These are phyloP conservation scores for Peronospora tabacina DNA, from an alignment of 352 stramenopile species.

Conservation along the genomic window DNA sequence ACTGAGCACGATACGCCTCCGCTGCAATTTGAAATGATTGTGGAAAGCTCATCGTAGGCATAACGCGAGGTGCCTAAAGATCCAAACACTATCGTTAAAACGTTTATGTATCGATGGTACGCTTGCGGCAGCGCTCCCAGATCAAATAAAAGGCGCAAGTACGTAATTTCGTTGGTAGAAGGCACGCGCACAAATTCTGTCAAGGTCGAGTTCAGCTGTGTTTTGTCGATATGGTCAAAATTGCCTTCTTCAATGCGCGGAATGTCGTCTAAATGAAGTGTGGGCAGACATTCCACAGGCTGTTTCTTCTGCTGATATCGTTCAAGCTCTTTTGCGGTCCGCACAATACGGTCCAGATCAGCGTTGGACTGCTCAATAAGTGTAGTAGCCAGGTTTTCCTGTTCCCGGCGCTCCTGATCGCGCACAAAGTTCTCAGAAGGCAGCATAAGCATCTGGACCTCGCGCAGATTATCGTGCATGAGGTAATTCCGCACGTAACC, in stretches of 20 bases:
- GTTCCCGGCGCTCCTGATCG: constrained; percentile 44
- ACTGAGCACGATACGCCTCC: constrained; percentile 60
- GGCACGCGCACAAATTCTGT: constrained; percentile 58
- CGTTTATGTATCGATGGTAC: constrained; percentile 57
- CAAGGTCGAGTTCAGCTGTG: constrained; percentile 26
- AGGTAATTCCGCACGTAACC: constrained; percentile 48
- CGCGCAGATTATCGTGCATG: constrained; percentile 39
- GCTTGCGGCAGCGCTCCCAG: constrained; percentile 39
- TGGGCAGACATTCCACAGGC: constrained; percentile 66
- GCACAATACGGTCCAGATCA: constrained; percentile 51
- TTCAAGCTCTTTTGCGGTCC: constrained; percentile 39
- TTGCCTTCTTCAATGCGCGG: constrained; percentile 40
- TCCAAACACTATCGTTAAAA: constrained; percentile 67
- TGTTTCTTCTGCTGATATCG: constrained; percentile 58
- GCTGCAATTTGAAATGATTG: constrained; percentile 68
- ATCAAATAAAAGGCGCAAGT: constrained; percentile 70
- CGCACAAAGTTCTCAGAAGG: constrained; percentile 53
- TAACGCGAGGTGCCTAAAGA: constrained; percentile 64
- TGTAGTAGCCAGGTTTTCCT: constrained; percentile 36
- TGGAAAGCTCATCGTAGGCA: constrained; percentile 59
- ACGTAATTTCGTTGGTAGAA: constrained; percentile 80
- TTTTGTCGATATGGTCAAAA: constrained; percentile 42
- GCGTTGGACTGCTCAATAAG: constrained; percentile 39
- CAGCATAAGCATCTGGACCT: constrained; percentile 70
- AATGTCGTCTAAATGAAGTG: constrained; percentile 64